A percentile compares a stretch with the other conserved stretches of the same genome.
Conservation (phyloP, 148 eudicot species). For the Nepenthes mirabilis region DNA sequence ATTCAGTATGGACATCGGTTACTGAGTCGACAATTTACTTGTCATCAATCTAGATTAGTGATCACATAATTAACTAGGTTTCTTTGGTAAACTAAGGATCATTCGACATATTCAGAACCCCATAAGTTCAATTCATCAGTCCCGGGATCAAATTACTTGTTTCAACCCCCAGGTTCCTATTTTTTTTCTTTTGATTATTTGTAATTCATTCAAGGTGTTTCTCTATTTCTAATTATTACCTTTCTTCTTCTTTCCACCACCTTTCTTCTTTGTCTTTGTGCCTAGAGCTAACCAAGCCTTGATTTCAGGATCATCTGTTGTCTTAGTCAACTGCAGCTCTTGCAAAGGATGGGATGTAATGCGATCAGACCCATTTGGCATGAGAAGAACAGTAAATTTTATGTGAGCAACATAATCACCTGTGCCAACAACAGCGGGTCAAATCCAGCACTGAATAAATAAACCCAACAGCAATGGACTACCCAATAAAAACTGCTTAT, state of each 20-base stretch:
- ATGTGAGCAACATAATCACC: constrained; percentile 84
- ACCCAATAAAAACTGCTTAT: background rate
- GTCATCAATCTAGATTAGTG: no score
- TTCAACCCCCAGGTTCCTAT: background rate
- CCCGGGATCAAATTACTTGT: background rate
- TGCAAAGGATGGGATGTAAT: constrained; percentile 73
- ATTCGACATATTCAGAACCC: no score
- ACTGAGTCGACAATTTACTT: no score
- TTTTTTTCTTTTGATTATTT: no score
- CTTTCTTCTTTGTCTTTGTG: constrained; percentile 86
- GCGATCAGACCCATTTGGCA: constrained; percentile 97
- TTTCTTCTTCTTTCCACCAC: constrained; percentile 98
- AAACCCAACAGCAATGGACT: background rate
- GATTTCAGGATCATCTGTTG: constrained; percentile 75
- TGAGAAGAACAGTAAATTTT: constrained; percentile 86
- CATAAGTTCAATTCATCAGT: background rate
- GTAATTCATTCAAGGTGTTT: background rate
- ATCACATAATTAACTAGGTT: no score
- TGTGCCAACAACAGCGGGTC: constrained; percentile 12
- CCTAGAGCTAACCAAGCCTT: constrained; percentile 86
- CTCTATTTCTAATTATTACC: constrained; percentile 23
- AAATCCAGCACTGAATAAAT: background rate
- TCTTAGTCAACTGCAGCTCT: constrained; percentile 72
- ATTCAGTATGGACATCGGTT: no score
- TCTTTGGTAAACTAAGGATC: no score